Evolutionary conservation across 768 basidiomycete genomes (phyloP).

Genomic region (Lanmaoa pseudosensibilis): DNA sequence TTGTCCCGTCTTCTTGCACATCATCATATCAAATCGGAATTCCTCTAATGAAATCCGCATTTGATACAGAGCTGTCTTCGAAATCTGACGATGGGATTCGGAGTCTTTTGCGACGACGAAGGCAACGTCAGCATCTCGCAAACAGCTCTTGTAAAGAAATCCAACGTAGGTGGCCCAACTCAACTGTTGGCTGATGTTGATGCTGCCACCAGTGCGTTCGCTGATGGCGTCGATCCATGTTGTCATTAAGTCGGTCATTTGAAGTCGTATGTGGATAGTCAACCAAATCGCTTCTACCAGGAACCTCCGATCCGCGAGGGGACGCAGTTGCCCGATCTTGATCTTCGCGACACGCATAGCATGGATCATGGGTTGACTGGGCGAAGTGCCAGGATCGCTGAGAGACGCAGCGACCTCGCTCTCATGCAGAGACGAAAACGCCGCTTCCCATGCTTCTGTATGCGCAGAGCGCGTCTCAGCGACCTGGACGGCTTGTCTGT

Average conservation of each 20-base stretch:
- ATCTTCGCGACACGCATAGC: slow-evolving; percentile 53
- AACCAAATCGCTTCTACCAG: slow-evolving; percentile 60
- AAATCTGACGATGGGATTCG: slow-evolving; percentile 52
- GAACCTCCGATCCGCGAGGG: slow-evolving; percentile 59
- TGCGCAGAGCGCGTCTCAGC: slow-evolving; percentile 55
- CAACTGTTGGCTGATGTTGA: slow-evolving; percentile 28
- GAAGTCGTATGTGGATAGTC: slow-evolving; percentile 53
- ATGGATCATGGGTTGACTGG: slow-evolving; percentile 44
- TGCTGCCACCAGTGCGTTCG: slow-evolving; percentile 18
- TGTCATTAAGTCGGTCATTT: slow-evolving; percentile 45
- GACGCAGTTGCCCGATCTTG: slow-evolving; percentile 56
- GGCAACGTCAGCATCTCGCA: slow-evolving; percentile 47
- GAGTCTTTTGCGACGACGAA: slow-evolving; percentile 47
- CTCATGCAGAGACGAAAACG: slow-evolving; percentile 51
- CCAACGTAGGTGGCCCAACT: slow-evolving; percentile 48
- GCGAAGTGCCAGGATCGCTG: slow-evolving; percentile 35
- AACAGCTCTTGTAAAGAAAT: slow-evolving; percentile 50
- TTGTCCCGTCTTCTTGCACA: slow-evolving; percentile 25
- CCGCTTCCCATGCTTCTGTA: slow-evolving; percentile 58
- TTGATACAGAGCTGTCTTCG: slow-evolving; percentile 42
- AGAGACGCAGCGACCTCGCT: slow-evolving; percentile 41
- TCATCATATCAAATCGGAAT: slow-evolving; percentile 48
- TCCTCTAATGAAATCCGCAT: slow-evolving; percentile 50
- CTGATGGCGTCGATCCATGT: slow-evolving; percentile 40
- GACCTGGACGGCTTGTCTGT: slow-evolving; percentile 41